phyloP scores from a whole-genome alignment of 1,284 basidiomycete species.

The Xerocomus nothofagi region DNA sequence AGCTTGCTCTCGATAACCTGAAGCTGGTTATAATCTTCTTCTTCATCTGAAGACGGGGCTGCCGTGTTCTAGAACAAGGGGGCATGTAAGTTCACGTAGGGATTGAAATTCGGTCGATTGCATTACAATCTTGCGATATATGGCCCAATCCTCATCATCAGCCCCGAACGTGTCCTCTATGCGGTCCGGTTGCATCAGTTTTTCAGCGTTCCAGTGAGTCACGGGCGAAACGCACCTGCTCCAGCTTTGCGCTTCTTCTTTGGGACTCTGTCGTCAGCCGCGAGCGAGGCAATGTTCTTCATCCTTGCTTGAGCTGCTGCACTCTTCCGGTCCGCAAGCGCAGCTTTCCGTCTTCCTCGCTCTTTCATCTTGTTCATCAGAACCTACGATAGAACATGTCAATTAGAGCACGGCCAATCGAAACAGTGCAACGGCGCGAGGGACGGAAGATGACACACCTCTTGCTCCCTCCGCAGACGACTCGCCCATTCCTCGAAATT shows the following conservation, averaged over 20 bases:
- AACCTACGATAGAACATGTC: slow-evolving; percentile 42
- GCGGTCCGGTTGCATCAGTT: slow-evolving; percentile 4
- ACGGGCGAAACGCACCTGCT: slow-evolving; percentile 53
- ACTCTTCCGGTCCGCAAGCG: slow-evolving; percentile 89
- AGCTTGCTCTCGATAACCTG: slow-evolving; percentile 80
- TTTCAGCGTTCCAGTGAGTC: neutral
- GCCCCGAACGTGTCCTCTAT: slow-evolving; percentile 93
- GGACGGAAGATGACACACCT: slow-evolving; percentile 45
- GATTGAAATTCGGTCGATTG: slow-evolving; percentile 20
- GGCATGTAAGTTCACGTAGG: neutral
- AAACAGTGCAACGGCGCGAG: neutral
- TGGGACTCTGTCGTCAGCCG: slow-evolving; percentile 75
- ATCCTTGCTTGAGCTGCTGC: slow-evolving; percentile 95
- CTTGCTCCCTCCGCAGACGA: slow-evolving; percentile 74
- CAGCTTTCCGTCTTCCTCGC: slow-evolving; percentile 77
- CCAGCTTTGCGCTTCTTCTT: slow-evolving; percentile 81
- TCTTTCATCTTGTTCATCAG: slow-evolving; percentile 87
- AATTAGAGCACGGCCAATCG: neutral
- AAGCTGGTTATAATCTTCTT: slow-evolving; percentile 82
- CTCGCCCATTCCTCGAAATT: slow-evolving; percentile 75
- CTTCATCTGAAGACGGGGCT: slow-evolving; percentile 93
- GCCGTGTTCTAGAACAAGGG: slow-evolving; percentile 60
- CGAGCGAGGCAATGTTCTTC: slow-evolving; percentile 95
- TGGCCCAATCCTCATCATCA: slow-evolving; percentile 96
- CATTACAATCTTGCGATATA: slow-evolving; percentile 94